phyloP scores from a whole-genome alignment of 2,329 filamentous ascomycete species.

The Xylaria sp. region DNA sequence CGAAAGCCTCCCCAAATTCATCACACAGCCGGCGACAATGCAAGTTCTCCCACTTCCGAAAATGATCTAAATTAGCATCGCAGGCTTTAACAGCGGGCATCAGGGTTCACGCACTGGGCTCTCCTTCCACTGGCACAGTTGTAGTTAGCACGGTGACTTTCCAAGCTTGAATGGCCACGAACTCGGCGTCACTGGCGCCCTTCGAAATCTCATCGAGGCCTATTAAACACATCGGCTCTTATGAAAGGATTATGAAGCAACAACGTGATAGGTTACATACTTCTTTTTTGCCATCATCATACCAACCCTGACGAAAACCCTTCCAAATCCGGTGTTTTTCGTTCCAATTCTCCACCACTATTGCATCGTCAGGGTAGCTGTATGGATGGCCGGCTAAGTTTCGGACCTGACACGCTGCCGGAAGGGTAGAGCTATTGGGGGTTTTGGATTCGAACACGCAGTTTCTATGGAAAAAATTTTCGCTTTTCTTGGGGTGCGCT shows the following conservation, averaged over 20 bases:
- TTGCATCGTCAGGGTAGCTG: background rate
- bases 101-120: slow-evolving; percentile 2
- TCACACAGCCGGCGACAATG: rapidly evolving
- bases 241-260: background rate
- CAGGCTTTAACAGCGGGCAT: background rate
- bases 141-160: background rate
- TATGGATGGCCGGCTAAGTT: background rate
- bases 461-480: background rate
- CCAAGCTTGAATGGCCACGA: background rate
- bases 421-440: background rate
- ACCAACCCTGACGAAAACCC: background rate
- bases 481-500: background rate
- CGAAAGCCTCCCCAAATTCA: background rate
- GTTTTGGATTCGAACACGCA: background rate
- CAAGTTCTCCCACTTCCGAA: background rate
- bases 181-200: background rate
- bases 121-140: background rate
- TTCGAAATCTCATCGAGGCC: background rate
- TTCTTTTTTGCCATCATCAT: background rate
- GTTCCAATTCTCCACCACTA: background rate
- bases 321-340: background rate
- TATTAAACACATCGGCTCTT: background rate
- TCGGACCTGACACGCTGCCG: no score
- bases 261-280: background rate
- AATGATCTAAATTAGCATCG: background rate